Evolutionary conservation across 495 filamentous ascomycete species (phyloP).

Genomic region (Penicillium desertorum): DNA sequence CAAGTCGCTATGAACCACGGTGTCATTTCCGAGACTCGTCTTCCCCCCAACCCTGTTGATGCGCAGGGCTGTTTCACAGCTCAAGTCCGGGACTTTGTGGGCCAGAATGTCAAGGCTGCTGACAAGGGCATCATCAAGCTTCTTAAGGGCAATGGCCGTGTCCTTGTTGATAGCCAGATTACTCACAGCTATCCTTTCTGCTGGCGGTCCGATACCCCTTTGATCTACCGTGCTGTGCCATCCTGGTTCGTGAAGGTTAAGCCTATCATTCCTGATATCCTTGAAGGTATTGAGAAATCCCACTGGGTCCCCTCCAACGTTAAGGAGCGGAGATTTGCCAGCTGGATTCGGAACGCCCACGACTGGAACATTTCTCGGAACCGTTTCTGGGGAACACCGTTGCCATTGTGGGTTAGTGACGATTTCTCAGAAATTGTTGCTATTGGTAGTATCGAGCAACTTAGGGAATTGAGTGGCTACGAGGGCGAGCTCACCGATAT

Average conservation of each 20-base stretch:
- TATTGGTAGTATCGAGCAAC: constrained; percentile 80
- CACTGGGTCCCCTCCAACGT: constrained; percentile 94
- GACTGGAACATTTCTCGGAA: constrained; percentile 98
- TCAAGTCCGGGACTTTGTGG: constrained; percentile 80
- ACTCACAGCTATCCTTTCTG: constrained; percentile 96
- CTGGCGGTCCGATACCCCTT: constrained; percentile 89
- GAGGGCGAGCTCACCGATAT: constrained; percentile 84
- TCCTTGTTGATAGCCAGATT: constrained; percentile 87
- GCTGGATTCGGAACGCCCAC: constrained; percentile 86
- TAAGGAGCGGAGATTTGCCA: constrained; percentile 85
- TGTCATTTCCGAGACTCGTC: constrained; percentile 71
- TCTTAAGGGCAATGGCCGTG: constrained; percentile 73
- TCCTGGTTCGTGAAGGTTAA: constrained; percentile 94
- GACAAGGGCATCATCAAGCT: constrained; percentile 94
- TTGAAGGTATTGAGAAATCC: constrained; percentile 82
- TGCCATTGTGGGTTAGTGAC: constrained; percentile 90
- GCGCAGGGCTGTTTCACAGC: constrained; percentile 77
- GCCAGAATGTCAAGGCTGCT: constrained; percentile 89
- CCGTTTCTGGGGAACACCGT: constrained; percentile 95
- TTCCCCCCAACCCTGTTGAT: constrained; percentile 88
- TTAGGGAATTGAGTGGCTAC: constrained; percentile 84
- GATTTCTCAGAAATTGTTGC: constrained; percentile 85
- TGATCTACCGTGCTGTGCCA: constrained; percentile 93
- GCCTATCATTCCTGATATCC: constrained; percentile 83
- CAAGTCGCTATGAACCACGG: constrained; percentile 74